A percentile compares a stretch with the other conserved stretches of the same genome.
These are phyloP conservation scores for Gossypium longicalyx DNA, from an alignment of 345 rosid genomes.

Conservation along the genomic window DNA sequence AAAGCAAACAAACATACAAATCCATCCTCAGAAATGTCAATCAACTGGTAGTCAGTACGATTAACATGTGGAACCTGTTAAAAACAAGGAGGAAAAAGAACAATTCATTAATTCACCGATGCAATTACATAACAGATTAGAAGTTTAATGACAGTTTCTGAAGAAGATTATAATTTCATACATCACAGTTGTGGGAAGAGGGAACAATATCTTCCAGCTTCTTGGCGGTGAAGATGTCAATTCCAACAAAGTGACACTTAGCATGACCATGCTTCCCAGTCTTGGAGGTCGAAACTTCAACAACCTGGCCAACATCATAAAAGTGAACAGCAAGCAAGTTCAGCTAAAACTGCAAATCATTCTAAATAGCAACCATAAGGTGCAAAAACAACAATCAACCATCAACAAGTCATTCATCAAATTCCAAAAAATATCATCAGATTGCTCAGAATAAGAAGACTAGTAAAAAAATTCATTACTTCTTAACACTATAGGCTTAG, in stretches of 20 bases:
- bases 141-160: background rate
- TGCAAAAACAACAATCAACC: background rate
- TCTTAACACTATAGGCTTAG: background rate
- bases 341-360: background rate
- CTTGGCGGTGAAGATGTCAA: constrained; percentile 61
- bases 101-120: background rate
- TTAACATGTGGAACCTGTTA: constrained; percentile 43
- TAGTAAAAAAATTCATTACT: background rate
- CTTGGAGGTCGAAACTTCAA: constrained; percentile 49
- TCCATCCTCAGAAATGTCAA: constrained; percentile 62
- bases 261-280: constrained; percentile 77
- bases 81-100: background rate
- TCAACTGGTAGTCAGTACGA: constrained; percentile 57
- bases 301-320: background rate
- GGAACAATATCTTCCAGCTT: constrained; percentile 73
- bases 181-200: constrained; percentile 71
- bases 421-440: background rate
- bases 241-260: constrained; percentile 71
- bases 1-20: constrained; percentile 34
- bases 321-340: background rate
- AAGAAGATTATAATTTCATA: constrained; percentile 10
- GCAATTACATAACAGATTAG: background rate
- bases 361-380: background rate
- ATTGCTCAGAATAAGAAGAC: background rate
- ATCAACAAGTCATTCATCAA: background rate